Conservation (phyloP, 495 filamentous ascomycete genomes). For the Cudoniella acicularis region DNA sequence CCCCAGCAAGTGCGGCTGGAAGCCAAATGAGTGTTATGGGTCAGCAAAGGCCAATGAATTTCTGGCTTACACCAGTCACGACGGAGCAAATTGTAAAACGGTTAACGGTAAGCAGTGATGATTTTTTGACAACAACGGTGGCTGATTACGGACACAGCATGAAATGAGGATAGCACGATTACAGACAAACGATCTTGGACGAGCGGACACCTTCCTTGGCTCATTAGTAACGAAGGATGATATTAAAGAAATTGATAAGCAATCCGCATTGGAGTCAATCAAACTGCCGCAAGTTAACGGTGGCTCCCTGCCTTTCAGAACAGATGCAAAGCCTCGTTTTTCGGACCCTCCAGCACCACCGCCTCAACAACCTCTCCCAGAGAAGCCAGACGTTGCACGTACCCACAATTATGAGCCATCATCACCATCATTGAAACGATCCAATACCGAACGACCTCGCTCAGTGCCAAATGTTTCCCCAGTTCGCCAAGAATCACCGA, state of each 20-base stretch:
- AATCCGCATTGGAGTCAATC: conserved; percentile 35
- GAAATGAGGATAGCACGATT: conserved; percentile 86
- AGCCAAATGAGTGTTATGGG: conserved; percentile 52
- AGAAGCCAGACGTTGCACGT: conserved; percentile 72
- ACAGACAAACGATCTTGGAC: conserved; percentile 77
- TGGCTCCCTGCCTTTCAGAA: conserved; percentile 37
- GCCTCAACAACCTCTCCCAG: conserved; percentile 84
- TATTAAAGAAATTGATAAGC: conserved; percentile 58
- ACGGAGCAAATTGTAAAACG: conserved; percentile 94
- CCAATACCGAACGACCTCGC: conserved; percentile 71
- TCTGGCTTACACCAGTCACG: conserved; percentile 83
- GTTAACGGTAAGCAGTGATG: conserved; percentile 66
- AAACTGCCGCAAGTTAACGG: conserved; percentile 40
- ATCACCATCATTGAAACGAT: conserved; percentile 59
- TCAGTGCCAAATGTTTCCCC: conserved; percentile 54
- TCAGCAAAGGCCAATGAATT: conserved; percentile 67
- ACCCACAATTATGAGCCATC: conserved; percentile 38
- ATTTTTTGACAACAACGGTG: neutral
- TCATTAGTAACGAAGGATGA: conserved; percentile 68
- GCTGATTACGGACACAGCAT: conserved; percentile 44
- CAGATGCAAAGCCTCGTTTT: conserved; percentile 65
- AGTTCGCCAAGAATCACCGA: conserved; percentile 55
- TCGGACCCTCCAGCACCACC: conserved; percentile 89
- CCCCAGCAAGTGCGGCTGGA: conserved; percentile 38
- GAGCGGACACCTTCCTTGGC: conserved; percentile 77